Evolutionary conservation across 345 rosid genomes (phyloP), one percentile per base, ranked within the genome.

Genomic region (Citrus reticulata): DNA sequence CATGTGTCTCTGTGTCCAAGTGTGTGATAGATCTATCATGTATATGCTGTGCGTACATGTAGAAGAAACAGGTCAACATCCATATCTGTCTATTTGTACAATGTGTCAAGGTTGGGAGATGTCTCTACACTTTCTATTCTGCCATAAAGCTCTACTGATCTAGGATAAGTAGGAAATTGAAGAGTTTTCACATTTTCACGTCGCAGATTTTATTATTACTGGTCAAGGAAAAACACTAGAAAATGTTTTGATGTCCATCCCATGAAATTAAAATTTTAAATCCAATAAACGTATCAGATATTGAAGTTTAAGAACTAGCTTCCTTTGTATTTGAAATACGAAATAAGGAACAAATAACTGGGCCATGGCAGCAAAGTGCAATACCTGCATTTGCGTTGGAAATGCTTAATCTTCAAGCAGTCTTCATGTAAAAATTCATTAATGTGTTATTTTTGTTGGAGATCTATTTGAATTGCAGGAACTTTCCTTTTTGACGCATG

Each of bases 401-500:
- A 71, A 9, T 17, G 39, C 20, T 71, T 30, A 54, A 71, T 22
- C 40, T 49, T 9, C 42, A 20, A 51, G 25, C 60, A 4, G 62
- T 71, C 25, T 46, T 37, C 57, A 40, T 51, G 27, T 19, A 4
- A 22, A 57, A 39, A 55, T 72, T 57, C 57, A 24, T 55, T 22
- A 51, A 7, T 27, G 1, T 6, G 1, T 42, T 69, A 6, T 68
- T 68, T 40, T 3, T 39, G 20, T 68, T 70, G 27, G 57, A 42
- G 58, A 40, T 69, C 32, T 71, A 17, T 4, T 32, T 54, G 75
- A 55, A 54, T 19, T 54, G 14, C 65, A 10, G 54, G 51, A 63
- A 72, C 51, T 34, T 74, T 72, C 13, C 75, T 9, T 79, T 63
- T 14, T 75, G 63, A 46, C 71, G 42, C 17, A 20, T 40, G 46